Percentiles rank a stretch among this genome's conserved stretches.
These are phyloP conservation scores for Aspergillus sp. DNA, from an alignment of 2,329 filamentous ascomycete species.

Conservation along the genomic window DNA sequence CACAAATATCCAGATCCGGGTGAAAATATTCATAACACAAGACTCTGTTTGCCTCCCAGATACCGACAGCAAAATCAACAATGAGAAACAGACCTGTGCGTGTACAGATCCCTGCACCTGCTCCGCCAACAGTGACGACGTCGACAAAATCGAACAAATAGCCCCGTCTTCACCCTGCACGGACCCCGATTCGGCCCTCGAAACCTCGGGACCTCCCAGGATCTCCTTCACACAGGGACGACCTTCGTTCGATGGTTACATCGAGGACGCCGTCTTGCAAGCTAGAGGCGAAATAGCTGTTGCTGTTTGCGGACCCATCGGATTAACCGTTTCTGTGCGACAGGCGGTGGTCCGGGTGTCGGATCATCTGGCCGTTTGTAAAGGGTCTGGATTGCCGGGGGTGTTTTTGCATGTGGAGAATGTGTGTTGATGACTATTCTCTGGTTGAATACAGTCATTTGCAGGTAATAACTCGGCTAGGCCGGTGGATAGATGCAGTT, in stretches of 20 bases:
- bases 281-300: background rate
- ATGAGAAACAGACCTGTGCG: background rate
- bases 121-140: background rate
- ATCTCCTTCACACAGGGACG: background rate
- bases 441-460: too few species aligned
- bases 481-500: too few species aligned
- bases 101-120: background rate
- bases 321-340: background rate
- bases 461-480: too few species aligned
- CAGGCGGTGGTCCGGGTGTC: background rate
- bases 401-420: slow-evolving; percentile 3
- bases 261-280: background rate
- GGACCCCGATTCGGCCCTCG: background rate
- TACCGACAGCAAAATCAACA: too few species aligned
- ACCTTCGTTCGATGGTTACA: background rate
- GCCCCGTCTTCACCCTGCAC: background rate
- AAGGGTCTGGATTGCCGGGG: background rate
- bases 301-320: background rate
- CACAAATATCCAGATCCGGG: background rate
- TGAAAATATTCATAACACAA: background rate
- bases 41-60: background rate
- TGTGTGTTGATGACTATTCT: background rate
- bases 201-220: background rate
- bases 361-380: background rate
- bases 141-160: background rate